phyloP scores from a whole-genome alignment of 192 early-diverging fungal species.

The Chytriomyces sp. region DNA sequence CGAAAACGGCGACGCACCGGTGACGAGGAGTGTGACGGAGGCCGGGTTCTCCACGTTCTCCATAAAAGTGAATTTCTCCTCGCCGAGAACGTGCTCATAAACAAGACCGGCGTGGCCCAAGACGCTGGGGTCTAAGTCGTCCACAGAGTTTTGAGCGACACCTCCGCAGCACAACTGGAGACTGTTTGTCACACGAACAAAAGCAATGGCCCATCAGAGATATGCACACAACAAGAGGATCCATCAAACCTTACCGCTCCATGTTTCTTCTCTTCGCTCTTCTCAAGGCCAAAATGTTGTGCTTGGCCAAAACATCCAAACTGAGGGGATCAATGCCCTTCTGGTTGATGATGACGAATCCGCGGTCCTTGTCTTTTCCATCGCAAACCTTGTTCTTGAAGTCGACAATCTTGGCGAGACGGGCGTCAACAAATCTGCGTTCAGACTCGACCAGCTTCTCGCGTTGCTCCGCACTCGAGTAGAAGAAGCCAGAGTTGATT shows the following conservation, averaged over 20 bases:
- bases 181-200: conserved; percentile 19
- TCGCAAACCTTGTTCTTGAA: conserved; percentile 96
- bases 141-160: conserved; percentile 95
- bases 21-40: conserved; percentile 92
- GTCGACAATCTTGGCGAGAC: conserved; percentile 91
- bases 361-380: conserved; percentile 71
- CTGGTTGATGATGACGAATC: conserved; percentile 98
- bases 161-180: conserved; percentile 95
- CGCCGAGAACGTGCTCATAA: conserved; percentile 95
- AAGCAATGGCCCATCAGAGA: neutral
- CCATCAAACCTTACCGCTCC: conserved; percentile 81
- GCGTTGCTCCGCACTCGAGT: conserved; percentile 96
- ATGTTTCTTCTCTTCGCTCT: conserved; percentile 99
- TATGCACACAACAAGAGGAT: neutral
- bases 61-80: conserved; percentile 99
- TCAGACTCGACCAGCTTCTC: conserved; percentile 98
- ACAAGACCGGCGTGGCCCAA: conserved; percentile 90
- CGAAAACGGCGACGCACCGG: conserved; percentile 58
- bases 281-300: conserved; percentile 91
- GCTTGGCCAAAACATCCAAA: conserved; percentile 94
- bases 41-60: conserved; percentile 89
- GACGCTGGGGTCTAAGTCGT: conserved; percentile 83
- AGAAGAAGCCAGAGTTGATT: conserved; percentile 99
- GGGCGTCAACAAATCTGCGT: conserved; percentile 92
- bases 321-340: conserved; percentile 99